Evolutionary conservation across 2,329 filamentous ascomycete genomes (phyloP).

Genomic region (Xylariaceae sp.): DNA sequence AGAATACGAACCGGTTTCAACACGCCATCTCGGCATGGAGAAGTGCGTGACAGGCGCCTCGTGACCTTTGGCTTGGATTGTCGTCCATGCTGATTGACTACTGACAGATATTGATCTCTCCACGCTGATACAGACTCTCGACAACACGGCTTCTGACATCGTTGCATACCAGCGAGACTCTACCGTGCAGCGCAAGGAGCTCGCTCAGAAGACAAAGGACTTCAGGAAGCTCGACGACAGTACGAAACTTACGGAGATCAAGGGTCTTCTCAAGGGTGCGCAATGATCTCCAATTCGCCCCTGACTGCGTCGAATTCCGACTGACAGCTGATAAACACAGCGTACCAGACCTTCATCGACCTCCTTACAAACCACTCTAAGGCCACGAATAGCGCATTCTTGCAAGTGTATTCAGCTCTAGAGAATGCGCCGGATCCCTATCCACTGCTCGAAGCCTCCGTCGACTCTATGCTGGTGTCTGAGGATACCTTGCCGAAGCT

Average conservation of each 20-base stretch:
- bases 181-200: conserved; percentile 91
- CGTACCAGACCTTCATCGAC: conserved; percentile 97
- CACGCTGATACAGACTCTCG: conserved; percentile 75
- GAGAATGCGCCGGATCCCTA: conserved; percentile 97
- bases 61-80: conserved; percentile 8
- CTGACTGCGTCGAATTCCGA: neutral
- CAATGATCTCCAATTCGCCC: neutral
- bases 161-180: conserved; percentile 90
- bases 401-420: conserved; percentile 86
- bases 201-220: conserved; percentile 98
- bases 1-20: conserved; percentile 88
- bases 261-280: conserved; percentile 77
- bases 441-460: conserved; percentile 88
- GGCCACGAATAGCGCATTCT: conserved; percentile 83
- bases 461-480: conserved; percentile 86
- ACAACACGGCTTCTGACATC: conserved; percentile 91
- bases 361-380: conserved; percentile 95
- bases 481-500: conserved; percentile 90
- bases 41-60: conserved; percentile 50
- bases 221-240: conserved; percentile 87
- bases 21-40: conserved; percentile 94
- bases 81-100: conserved; percentile 24
- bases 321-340: conserved; percentile 39
- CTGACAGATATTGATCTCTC: conserved; percentile 76
- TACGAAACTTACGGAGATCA: conserved; percentile 81